Evolutionary conservation across 768 basidiomycete species (phyloP).

Genomic region (Boletellus ananas): DNA sequence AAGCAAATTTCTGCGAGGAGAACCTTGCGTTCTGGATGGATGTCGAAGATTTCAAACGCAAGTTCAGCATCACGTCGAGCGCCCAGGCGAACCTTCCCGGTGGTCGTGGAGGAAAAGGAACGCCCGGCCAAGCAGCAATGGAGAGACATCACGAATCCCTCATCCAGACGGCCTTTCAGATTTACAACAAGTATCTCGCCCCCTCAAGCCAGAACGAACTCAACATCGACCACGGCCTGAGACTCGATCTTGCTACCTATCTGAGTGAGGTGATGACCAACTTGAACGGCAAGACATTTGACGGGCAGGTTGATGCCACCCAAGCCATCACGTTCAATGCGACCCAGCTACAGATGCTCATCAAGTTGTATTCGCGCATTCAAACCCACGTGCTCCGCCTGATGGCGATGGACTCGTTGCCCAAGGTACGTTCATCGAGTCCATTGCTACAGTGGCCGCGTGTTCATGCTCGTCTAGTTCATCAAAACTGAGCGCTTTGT

Average conservation of each 20-base stretch:
- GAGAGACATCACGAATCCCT: slow-evolving; percentile 94
- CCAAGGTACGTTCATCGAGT: slow-evolving; percentile 57
- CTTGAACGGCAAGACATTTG: slow-evolving; percentile 71
- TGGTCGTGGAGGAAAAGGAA: slow-evolving; percentile 42
- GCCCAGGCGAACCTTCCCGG: slow-evolving; percentile 60
- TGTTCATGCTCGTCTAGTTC: slow-evolving; percentile 48
- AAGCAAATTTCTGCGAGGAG: slow-evolving; percentile 96
- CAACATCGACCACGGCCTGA: slow-evolving; percentile 96
- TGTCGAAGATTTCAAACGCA: slow-evolving; percentile 93
- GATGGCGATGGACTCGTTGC: slow-evolving; percentile 99
- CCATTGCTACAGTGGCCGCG: slow-evolving; percentile 4
- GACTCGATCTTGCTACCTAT: slow-evolving; percentile 92
- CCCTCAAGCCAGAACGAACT: slow-evolving; percentile 94
- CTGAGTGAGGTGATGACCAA: slow-evolving; percentile 84
- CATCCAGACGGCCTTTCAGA: slow-evolving; percentile 90
- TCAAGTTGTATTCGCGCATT: slow-evolving; percentile 91
- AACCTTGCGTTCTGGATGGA: slow-evolving; percentile 97
- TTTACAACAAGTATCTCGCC: slow-evolving; percentile 93
- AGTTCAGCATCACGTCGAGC: slow-evolving; percentile 93
- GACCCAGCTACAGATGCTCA: slow-evolving; percentile 91
- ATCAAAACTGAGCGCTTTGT: slow-evolving; percentile 83
- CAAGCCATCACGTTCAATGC: slow-evolving; percentile 86
- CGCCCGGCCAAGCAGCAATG: slow-evolving; percentile 85
- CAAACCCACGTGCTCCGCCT: slow-evolving; percentile 95
- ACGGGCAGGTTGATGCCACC: slow-evolving; percentile 76